Conservation (phyloP, 2,329 filamentous ascomycete species). For the Pezicula radicicola region DNA sequence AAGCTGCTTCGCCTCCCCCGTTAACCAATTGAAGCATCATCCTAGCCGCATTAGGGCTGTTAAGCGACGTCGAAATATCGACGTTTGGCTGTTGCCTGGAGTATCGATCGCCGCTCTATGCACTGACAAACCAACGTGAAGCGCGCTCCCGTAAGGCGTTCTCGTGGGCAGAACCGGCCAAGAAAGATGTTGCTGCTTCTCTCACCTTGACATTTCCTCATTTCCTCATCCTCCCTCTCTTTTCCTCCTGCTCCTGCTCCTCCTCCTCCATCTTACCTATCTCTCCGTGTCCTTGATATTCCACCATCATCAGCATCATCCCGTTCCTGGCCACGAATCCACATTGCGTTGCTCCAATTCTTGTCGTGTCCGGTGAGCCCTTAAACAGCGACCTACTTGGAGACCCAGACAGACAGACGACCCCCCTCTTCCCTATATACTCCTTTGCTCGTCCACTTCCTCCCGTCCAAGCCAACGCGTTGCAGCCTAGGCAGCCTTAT, state of each 20-base stretch:
- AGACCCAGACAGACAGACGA: conserved; percentile 7
- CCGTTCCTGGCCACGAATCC: conserved; percentile 11
- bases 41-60: background rate
- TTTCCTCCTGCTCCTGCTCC: background rate
- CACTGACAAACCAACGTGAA: background rate
- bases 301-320: background rate
- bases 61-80: background rate
- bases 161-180: background rate
- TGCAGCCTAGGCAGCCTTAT: background rate
- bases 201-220: background rate
- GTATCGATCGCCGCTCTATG: background rate
- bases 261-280: background rate
- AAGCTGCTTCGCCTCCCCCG: background rate
- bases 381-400: background rate
- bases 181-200: background rate
- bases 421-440: conserved; percentile 17
- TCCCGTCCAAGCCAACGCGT: background rate
- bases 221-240: background rate
- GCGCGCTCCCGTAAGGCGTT: background rate
- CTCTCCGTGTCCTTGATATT: background rate
- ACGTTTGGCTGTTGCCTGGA: background rate
- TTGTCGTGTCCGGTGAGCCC: background rate
- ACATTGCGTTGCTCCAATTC: conserved; percentile 8
- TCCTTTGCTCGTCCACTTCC: background rate
- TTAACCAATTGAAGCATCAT: background rate